Evolutionary conservation across 73 alveolate species (phyloP), one percentile per base, ranked within the genome.

Genomic region (Paramecium primaurelia): DNA sequence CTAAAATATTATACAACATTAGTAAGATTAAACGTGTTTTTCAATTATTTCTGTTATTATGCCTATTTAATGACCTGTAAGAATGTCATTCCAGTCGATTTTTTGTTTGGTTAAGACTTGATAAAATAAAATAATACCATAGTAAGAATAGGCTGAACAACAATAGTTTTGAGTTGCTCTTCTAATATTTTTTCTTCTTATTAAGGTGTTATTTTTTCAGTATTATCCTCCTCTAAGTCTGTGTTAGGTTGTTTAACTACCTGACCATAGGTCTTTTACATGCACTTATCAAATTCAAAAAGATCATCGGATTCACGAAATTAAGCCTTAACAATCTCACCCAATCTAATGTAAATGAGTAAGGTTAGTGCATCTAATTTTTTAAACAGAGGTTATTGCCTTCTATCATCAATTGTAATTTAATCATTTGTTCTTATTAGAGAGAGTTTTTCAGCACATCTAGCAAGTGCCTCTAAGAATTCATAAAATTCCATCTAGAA

Each of bases 401-500:
- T 80, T 10, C 91, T 80, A 12, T 80, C 91, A 25, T 80, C 91
- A 22, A 80, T 80, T 7, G 91, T 45, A 6, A 80, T 44, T 12
- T 80, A 42, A 26, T 80, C 91, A 22, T 22, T 9, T 25, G 71
- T 25, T 40, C 91, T 40, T n/a, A 80, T 42, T 8, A 89, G 36
- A 2, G 92, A 71, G 58, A 91, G 40, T 22, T 92, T 86, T 77
- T 94, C 97, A 40, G 97, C 97, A 58, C 91, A 59, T 25, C 97
- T 86, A 8, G 96, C 95, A 7, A 94, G 26, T 5, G 97, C 96
- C 44, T 94, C 97, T 36, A 94, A 34, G 51, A 94, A 94, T 71
- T 94, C 97, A 73, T 86, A 58, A 92, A 86, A 94, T 12, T 59
- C 64, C 95, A 92, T 92, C 45, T 94, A 71, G 42, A 94, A 90